Base-by-base conservation (phyloP, 441 rosid species). In the Corymbia calophylla region DNA sequence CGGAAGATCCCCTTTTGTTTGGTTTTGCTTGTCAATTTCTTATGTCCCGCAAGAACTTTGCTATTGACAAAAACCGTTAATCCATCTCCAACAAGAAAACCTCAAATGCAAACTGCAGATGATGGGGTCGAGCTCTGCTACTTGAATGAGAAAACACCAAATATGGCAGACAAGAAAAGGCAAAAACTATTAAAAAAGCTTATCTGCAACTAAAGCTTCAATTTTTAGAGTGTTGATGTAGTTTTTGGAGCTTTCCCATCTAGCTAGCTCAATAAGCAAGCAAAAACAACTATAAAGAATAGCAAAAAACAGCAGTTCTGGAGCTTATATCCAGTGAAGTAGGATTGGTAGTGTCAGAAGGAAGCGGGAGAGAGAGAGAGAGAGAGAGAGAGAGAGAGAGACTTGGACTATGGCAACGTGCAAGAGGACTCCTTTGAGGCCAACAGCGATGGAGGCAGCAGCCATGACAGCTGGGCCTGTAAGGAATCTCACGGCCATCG, bases 401-500 rank as follows among this genome's bases (percentile, higher is more conserved):
- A 18, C 90, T 81, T 89, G 90, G 62, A 89, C 90, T 27, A 86
- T 86, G 62, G 90, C 90, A 53, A 89, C 55, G 86, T 89, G 90
- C 55, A 89, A 68, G 54, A 89, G 90, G 85, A 39, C 86, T 31
- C 88, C 90, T 31, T 62, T 53, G 64, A 89, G 86, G 85, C 90
- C 90, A 54, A 89, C 70, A 55, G 85, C 88, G 44, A 89, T 15
- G 53, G 90, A 89, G 68, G 90, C 90, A 35, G 90, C 90, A 58
- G 90, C 90, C 90, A 89, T 89, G 88, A 89, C 90, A 54, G 88
- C 90, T 32, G 90, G 90, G 53, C 90, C 90, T 47, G 73, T 53
- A 66, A 89, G 47, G 88, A 89, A 89, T 35, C 90, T 66, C 87
- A 89, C 88, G 19, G 88, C 90, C 90, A 89, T 89, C 21, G 90